Base-by-base conservation (phyloP, 441 rosid species). In the Flueggea neowawraea region DNA sequence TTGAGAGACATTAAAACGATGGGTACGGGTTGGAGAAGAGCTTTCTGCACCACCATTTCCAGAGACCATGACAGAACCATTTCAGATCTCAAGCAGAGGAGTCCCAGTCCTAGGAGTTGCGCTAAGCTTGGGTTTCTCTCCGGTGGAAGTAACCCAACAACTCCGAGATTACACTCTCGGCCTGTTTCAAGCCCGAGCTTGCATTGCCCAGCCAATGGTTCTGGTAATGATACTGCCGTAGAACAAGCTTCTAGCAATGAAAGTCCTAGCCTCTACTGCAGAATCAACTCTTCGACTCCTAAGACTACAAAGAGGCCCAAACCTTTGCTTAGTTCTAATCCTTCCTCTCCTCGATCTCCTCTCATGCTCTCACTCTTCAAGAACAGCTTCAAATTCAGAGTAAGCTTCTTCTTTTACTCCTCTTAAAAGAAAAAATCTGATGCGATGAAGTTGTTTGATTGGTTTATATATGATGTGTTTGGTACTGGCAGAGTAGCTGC, bases 1-100 rank as follows among this genome's bases (percentile, higher is more conserved):
- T 22, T 22, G 28, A 22, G 28, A 22, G 28, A 22, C 28, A 22
- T 9, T 14, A 3, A 31, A 56, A 52, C 31, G 48, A 92, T 93
- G 98, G 96, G 95, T 58, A 90, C 97, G 16, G 92, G 98, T 59
- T 93, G 97, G 98, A 88, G 98, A 68, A 84, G 90, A 79, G 98
- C 98, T 31, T 93, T 93, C 71, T 93, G 98, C 82, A 90, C 94
- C 4, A 81, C 92, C 14, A 78, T 83, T 33, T 83, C 90, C 15
- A 77, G 82, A 76, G 91, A 89, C 60, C 72, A 82, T 31, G 89
- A 83, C 41, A 66, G 52, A 44, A 11, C 75, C 2, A 48, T 62
- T 62, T 58, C 80, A 10, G 84, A 82, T 10, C 79, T 75, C 67
- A 78, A 76, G n/a, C 82, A 71, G 4, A 48, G 48, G 4, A 62